Conservation (phyloP, 2,329 filamentous ascomycete genomes). For the Botrytis cinerea region DNA sequence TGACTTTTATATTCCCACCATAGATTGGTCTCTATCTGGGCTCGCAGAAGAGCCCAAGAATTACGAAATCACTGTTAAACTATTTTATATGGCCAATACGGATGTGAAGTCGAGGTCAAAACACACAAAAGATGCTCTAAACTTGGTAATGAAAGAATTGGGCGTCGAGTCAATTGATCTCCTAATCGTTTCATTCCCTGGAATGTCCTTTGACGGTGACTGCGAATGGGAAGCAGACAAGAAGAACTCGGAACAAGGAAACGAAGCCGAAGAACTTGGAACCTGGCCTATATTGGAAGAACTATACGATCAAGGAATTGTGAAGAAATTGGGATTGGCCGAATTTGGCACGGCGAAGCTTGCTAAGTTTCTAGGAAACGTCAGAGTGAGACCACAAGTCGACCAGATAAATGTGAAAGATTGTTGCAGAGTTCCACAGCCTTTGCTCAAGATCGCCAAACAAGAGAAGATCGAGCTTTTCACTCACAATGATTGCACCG, state of each 20-base stretch:
- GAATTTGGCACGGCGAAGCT: slow-evolving; percentile 90
- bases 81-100: slow-evolving; percentile 84
- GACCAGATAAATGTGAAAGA: slow-evolving; percentile 96
- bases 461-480: slow-evolving; percentile 80
- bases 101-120: slow-evolving; percentile 63
- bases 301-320: slow-evolving; percentile 69
- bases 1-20: slow-evolving; percentile 73
- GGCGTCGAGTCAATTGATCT: slow-evolving; percentile 77
- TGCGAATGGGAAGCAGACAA: slow-evolving; percentile 76
- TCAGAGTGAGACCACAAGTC: slow-evolving; percentile 73
- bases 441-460: slow-evolving; percentile 82
- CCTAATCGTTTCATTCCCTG: slow-evolving; percentile 89
- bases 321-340: slow-evolving; percentile 77
- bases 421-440: slow-evolving; percentile 93
- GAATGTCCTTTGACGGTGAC: slow-evolving; percentile 89
- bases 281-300: slow-evolving; percentile 74
- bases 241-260: slow-evolving; percentile 60
- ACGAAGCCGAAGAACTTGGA: slow-evolving; percentile 66
- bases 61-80: slow-evolving; percentile 93
- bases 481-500: slow-evolving; percentile 91
- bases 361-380: slow-evolving; percentile 70
- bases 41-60: slow-evolving; percentile 78
- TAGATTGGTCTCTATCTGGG: slow-evolving; percentile 70
- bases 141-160: slow-evolving; percentile 78
- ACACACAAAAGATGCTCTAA: slow-evolving; percentile 76